Conservation (phyloP, 108 stramenopile genomes). For the Cyclotella choctawhatcheeana region DNA sequence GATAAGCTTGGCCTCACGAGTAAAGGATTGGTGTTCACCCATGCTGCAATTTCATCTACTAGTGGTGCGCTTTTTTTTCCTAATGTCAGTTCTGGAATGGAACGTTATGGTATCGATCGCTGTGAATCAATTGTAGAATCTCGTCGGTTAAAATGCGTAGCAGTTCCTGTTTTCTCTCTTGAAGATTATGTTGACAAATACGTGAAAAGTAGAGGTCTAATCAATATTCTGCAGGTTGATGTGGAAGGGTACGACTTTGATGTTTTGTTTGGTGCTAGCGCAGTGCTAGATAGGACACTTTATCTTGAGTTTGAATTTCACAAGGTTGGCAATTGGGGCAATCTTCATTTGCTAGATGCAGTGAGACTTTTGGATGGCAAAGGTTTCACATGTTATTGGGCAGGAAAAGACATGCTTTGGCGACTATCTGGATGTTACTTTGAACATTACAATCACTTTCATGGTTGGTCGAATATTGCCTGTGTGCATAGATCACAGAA, state of each 20-base stretch:
- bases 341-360: not conserved
- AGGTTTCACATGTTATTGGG: constrained; percentile 26
- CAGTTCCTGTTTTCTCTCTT: constrained; percentile 7
- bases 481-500: constrained; percentile 11
- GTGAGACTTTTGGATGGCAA: constrained; percentile 2
- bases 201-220: constrained; percentile 16
- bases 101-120: too few relatives aligned
- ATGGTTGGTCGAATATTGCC: constrained; percentile 12
- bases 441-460: not conserved
- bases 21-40: not conserved
- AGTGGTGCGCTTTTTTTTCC: too few relatives aligned
- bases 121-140: too few relatives aligned
- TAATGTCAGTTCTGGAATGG: too few relatives aligned
- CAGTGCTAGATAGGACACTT: constrained; percentile 30
- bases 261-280: constrained; percentile 30
- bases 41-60: not conserved
- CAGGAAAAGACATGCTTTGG: not conserved
- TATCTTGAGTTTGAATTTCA: constrained; percentile 24
- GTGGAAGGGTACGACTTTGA: constrained; percentile 29
- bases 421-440: constrained; percentile 12
- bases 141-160: too few relatives aligned
- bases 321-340: not conserved
- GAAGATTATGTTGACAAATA: constrained; percentile 10
- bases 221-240: constrained; percentile 21
- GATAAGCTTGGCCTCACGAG: not conserved